Base-by-base conservation (phyloP, 1,284 basidiomycete species). In the Ustilago xerochloae region DNA sequence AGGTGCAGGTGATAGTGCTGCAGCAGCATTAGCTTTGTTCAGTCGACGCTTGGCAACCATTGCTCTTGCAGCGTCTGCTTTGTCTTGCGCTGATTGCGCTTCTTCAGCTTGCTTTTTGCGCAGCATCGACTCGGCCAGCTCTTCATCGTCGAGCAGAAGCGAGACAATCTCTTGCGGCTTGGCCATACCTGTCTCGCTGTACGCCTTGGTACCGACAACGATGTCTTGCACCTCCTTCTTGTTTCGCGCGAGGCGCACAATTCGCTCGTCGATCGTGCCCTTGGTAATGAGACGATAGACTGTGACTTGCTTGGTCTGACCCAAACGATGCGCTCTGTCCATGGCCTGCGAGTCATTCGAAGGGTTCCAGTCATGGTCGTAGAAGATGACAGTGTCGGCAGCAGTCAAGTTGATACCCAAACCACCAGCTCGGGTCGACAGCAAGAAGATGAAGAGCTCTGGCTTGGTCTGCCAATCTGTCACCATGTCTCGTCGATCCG, bases 341-440 rank as follows among this genome's bases (percentile, higher is more conserved):
- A 99, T 99, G 12, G 97, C 97, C 85, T 99, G 97, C 39, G 94
- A 93, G 85, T 99, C 97, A 84, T 99, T 99, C 28, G 83, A 81
- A 4, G 82, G 97, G 85, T 99, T 99, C 97, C 97, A 99, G 83
- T 99, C 97, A 82, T 97, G 94, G 84, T 99, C 97, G 84, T 98
- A 97, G 86, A 99, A 99, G 61, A 99, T 87, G 72, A 99, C 97
- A 1, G 97, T 98, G 54, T 84, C 82, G 24, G 97, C 97, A 2
- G 96, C 96, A 1, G 96, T 99, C 59, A 99, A 87, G 84, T 99
- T 99, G 88, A 99, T 99, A 81, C 97, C 97, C 60, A 99, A 87
- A 67, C 97, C 97, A 85, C 97, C 97, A 24, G 97, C 97, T 61
- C 95, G 90, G 0, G 97, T 99, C 84, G 94, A 97, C 39, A 99